phyloP scores from a whole-genome alignment of 257 asterid species.

The Solanum sejunctum region DNA sequence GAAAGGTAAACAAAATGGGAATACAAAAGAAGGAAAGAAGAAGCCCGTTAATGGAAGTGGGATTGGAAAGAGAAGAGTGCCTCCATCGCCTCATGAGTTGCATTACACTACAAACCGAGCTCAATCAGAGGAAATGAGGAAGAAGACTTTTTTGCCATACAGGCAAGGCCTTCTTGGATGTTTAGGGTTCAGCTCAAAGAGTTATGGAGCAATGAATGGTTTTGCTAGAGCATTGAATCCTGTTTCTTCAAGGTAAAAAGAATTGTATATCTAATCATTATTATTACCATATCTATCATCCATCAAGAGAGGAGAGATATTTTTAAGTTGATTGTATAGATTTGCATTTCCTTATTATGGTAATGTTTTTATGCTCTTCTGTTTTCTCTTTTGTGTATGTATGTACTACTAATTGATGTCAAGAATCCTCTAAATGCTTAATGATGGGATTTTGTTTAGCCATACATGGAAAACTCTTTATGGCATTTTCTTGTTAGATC shows the following conservation, averaged over 20 bases:
- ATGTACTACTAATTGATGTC: not conserved
- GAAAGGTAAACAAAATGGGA: not conserved
- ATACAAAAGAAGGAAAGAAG: conserved; percentile 25
- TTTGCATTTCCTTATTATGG: not conserved
- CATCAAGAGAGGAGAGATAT: not conserved
- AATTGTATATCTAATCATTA: not conserved
- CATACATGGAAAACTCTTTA: conserved; percentile 3
- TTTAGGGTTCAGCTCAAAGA: conserved; percentile 84
- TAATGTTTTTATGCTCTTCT: not conserved
- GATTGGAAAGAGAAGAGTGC: conserved; percentile 37
- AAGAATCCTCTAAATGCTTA: not conserved
- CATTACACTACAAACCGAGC: conserved; percentile 81
- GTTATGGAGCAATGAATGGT: conserved; percentile 83
- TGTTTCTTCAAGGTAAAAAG: conserved; percentile 56
- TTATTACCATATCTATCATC: not conserved
- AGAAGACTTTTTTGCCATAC: conserved; percentile 86
- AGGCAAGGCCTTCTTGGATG: conserved; percentile 84
- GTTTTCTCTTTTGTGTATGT: conserved; percentile 1
- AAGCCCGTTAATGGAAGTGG: conserved; percentile 8
- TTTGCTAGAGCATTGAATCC: conserved; percentile 77
- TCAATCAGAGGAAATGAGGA: conserved; percentile 98
- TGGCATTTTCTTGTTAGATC: not conserved
- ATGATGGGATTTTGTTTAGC: conserved; percentile 4
- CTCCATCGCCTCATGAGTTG: conserved; percentile 76
- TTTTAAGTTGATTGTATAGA: not conserved